Conservation (phyloP, 1,284 basidiomycete species). For the Pseudozyma tsukubaensis region DNA sequence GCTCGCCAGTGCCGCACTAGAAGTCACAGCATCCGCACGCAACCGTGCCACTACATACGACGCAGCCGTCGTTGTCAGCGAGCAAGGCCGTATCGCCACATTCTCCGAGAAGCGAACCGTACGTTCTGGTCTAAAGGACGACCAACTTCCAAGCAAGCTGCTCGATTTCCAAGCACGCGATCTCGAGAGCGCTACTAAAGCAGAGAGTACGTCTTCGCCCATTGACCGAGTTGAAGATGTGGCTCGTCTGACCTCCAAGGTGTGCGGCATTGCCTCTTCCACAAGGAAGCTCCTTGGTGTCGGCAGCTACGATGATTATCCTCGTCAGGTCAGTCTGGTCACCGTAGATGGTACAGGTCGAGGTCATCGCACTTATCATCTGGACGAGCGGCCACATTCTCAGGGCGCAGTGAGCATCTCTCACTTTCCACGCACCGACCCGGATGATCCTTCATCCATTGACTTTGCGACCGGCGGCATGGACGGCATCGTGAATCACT, state of each 20-base stretch:
- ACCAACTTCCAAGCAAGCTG: slow-evolving; percentile 10
- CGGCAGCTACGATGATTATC: slow-evolving; percentile 27
- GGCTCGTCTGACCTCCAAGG: slow-evolving; percentile 35
- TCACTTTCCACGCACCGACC: slow-evolving; percentile 36
- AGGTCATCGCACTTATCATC: slow-evolving; percentile 26
- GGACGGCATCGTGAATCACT: slow-evolving; percentile 45
- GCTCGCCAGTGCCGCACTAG: slow-evolving; percentile 12
- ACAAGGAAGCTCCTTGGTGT: slow-evolving; percentile 32
- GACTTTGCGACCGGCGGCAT: slow-evolving; percentile 49
- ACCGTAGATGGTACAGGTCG: slow-evolving; percentile 22
- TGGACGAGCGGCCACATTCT: slow-evolving; percentile 35
- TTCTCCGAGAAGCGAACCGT: slow-evolving; percentile 7
- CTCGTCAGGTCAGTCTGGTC: slow-evolving; percentile 40
- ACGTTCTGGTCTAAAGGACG: not conserved
- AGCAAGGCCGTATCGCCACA: slow-evolving; percentile 20
- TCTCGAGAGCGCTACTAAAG: slow-evolving; percentile 10
- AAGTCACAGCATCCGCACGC: not conserved
- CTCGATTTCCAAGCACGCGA: slow-evolving; percentile 15
- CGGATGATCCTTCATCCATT: slow-evolving; percentile 20
- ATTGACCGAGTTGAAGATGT: slow-evolving; percentile 44
- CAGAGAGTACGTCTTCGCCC: slow-evolving; percentile 2
- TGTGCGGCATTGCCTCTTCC: slow-evolving; percentile 41
- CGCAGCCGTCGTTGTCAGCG: slow-evolving; percentile 28
- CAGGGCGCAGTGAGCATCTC: slow-evolving; percentile 33
- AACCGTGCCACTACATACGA: slow-evolving; percentile 25